These are phyloP conservation scores for Colletotrichum magnum DNA, from an alignment of 2,329 filamentous ascomycete species.

Conservation along the genomic window DNA sequence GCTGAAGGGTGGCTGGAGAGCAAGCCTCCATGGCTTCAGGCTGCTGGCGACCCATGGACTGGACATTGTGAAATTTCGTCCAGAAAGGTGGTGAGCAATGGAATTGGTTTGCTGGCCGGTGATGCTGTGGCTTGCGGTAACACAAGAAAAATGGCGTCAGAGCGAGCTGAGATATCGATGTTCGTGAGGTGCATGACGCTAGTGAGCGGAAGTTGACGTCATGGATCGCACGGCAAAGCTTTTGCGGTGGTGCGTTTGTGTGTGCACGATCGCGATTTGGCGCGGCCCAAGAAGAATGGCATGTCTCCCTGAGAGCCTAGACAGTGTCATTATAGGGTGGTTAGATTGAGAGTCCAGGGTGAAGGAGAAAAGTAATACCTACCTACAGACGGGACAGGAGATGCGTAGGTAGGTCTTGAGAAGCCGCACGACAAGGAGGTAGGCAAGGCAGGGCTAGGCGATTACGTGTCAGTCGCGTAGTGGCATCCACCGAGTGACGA, in stretches of 20 bases:
- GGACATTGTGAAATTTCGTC: slow-evolving; percentile 16
- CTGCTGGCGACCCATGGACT: not conserved
- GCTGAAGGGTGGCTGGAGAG: not conserved
- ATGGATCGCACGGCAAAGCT: slow-evolving; percentile 29
- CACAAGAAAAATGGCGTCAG: slow-evolving; percentile 35
- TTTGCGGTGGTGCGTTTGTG: slow-evolving; percentile 2
- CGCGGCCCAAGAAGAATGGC: not conserved
- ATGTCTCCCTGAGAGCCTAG: no score
- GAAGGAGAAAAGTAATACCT: no score
- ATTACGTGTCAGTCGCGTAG: slow-evolving; percentile 40
- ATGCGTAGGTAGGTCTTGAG: slow-evolving; percentile 2
- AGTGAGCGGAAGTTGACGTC: slow-evolving; percentile 34
- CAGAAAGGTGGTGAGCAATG: no score
- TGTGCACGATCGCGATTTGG: slow-evolving; percentile 26
- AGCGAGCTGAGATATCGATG: slow-evolving; percentile 11
- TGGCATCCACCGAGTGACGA: slow-evolving; percentile 35
- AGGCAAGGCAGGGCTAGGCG: slow-evolving; percentile 14
- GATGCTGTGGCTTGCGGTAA: slow-evolving; percentile 38
- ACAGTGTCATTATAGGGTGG: no score
- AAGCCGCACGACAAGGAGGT: slow-evolving; percentile 1
- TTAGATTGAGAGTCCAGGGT: no score
- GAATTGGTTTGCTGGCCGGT: slow-evolving; percentile 15
- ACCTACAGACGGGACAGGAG: not conserved
- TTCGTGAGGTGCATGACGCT: slow-evolving; percentile 27
- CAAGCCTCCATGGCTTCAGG: not conserved